Conservation (phyloP, 192 early-diverging fungal species). For the Rhizoclosmatium sp. region DNA sequence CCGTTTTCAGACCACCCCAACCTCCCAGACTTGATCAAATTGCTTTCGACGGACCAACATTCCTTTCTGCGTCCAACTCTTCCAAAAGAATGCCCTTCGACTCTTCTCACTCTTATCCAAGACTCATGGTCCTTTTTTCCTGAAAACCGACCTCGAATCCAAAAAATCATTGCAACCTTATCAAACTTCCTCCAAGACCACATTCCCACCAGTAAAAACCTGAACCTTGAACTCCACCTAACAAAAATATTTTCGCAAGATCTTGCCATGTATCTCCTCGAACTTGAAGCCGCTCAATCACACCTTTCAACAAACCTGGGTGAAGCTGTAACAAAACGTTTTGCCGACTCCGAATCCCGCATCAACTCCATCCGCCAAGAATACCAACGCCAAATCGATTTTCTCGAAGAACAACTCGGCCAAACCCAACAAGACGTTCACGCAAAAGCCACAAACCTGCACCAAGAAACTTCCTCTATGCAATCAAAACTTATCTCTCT, state of each 20-base stretch:
- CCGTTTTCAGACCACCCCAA: constrained; percentile 20
- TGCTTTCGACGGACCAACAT: not conserved
- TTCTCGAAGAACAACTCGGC: not conserved
- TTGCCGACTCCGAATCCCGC: constrained; percentile 6
- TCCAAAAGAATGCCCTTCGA: not conserved
- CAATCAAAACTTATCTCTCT: not conserved
- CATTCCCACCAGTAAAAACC: not conserved
- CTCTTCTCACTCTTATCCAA: constrained; percentile 13
- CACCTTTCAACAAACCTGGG: constrained; percentile 18
- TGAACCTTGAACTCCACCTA: not conserved
- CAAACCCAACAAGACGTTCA: constrained; percentile 2
- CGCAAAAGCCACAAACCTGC: not conserved
- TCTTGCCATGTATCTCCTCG: not conserved
- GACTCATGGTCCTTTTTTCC: constrained; percentile 19
- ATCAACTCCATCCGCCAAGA: constrained; percentile 5
- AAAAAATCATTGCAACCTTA: not conserved
- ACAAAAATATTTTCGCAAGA: constrained; percentile 5
- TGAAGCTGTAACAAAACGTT: constrained; percentile 23
- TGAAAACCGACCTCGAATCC: not conserved
- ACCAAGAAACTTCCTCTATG: not conserved
- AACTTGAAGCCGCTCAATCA: constrained; percentile 16
- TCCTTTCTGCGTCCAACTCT: not conserved
- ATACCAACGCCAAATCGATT: constrained; percentile 20
- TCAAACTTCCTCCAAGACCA: not conserved
- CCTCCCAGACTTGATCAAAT: not conserved